Conservation (phyloP, 2,329 filamentous ascomycete species). For the Phyllosticta citriasiana region DNA sequence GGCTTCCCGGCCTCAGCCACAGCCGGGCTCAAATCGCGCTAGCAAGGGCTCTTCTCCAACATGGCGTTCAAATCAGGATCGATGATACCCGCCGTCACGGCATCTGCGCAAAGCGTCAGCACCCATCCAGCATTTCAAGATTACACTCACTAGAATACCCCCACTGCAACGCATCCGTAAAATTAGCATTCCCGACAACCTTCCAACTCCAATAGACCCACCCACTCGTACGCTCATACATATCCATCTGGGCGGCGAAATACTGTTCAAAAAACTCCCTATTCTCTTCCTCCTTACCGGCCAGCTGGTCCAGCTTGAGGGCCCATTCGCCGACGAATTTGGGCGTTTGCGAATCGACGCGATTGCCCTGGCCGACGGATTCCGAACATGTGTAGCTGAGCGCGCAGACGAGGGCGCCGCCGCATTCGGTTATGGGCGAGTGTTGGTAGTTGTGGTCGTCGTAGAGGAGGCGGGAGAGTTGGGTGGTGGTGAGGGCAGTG, state of each 20-base stretch:
- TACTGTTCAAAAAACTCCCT: constrained; percentile 45
- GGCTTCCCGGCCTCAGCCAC: no score
- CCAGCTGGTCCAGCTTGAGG: constrained; percentile 33
- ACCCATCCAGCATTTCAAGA: constrained; percentile 19
- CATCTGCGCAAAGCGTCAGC: not conserved
- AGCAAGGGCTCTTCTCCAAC: not conserved
- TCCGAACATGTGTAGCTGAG: constrained; percentile 18
- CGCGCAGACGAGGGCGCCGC: constrained; percentile 35
- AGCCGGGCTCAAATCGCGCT: not conserved
- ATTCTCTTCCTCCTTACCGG: not conserved
- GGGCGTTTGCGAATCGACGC: not conserved
- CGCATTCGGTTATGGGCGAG: constrained; percentile 36
- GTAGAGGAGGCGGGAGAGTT: constrained; percentile 22
- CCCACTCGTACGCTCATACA: constrained; percentile 45
- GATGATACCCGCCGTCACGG: constrained; percentile 17
- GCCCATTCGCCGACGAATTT: constrained; percentile 52
- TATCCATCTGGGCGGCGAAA: constrained; percentile 47
- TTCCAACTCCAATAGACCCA: constrained; percentile 58
- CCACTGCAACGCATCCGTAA: constrained; percentile 29
- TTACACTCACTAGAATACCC: constrained; percentile 36
- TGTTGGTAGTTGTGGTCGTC: constrained; percentile 51
- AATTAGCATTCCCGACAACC: constrained; percentile 31
- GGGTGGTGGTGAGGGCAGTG: not conserved
- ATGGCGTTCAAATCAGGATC: constrained; percentile 12
- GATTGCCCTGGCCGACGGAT: not conserved